phyloP scores from a whole-genome alignment of 305 asterid species.

The Solanum hybrid region DNA sequence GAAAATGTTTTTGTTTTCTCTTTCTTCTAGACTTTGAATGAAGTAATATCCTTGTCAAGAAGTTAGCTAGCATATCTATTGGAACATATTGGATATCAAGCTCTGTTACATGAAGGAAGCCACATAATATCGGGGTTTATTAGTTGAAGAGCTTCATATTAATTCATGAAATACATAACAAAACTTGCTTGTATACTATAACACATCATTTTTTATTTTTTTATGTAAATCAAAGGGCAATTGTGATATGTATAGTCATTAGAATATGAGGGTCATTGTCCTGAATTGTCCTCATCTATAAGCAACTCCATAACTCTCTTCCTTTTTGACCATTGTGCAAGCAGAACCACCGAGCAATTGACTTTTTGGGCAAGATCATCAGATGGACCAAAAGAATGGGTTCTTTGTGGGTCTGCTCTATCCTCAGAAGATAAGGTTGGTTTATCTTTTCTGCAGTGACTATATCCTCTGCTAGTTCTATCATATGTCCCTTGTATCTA shows the following conservation, averaged over 20 bases:
- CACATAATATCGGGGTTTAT: neutral
- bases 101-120: neutral
- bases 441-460: slow-evolving; percentile 5
- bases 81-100: neutral
- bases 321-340: slow-evolving; percentile 7
- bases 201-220: neutral
- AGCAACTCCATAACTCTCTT: neutral
- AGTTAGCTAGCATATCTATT: neutral
- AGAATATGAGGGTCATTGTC: neutral
- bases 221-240: neutral
- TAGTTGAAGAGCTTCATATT: neutral
- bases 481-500: neutral
- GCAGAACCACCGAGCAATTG: slow-evolving; percentile 37
- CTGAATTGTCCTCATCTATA: slow-evolving; percentile 1
- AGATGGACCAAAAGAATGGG: slow-evolving; percentile 45
- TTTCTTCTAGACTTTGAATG: neutral
- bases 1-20: neutral
- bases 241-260: neutral
- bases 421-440: slow-evolving; percentile 74
- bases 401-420: slow-evolving; percentile 81
- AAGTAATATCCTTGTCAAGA: neutral
- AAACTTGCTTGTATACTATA: neutral
- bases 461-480: neutral
- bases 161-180: neutral
- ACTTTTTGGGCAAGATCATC: slow-evolving; percentile 37